phyloP scores from a whole-genome alignment of 2,329 filamentous ascomycete genomes.

The Phialophora macrospora region DNA sequence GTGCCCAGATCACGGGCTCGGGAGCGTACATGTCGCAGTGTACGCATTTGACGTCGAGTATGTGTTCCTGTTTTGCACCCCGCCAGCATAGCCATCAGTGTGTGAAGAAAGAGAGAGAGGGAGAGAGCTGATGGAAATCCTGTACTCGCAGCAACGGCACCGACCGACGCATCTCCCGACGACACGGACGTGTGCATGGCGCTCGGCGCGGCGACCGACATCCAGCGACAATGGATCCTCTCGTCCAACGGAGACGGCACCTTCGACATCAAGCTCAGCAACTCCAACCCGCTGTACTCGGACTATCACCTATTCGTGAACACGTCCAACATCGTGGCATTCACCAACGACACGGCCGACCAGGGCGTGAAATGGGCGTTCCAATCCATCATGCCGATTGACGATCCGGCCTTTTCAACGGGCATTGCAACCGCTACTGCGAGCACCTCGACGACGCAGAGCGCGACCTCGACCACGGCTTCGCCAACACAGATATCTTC shows the following conservation, averaged over 20 bases:
- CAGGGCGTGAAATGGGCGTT: neutral
- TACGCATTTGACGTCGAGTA: neutral
- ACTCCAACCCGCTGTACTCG: conserved; percentile 5
- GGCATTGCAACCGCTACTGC: neutral
- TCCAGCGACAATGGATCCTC: conserved; percentile 6
- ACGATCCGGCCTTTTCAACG: conserved; percentile 9
- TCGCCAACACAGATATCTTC: neutral
- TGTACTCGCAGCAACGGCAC: neutral
- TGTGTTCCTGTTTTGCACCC: neutral
- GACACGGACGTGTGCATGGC: conserved; percentile 11
- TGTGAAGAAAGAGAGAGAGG: neutral
- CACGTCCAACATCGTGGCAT: neutral
- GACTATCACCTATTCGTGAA: conserved; percentile 6
- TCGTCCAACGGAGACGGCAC: conserved; percentile 4
- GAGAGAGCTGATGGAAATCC: neutral
- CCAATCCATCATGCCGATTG: conserved; percentile 6
- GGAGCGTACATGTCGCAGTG: conserved; percentile 9
- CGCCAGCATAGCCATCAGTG: neutral
- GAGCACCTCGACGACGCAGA: neutral
- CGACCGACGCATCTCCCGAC: neutral
- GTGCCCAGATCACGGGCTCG: conserved; percentile 10
- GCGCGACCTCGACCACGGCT: neutral
- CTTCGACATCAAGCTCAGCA: conserved; percentile 9
- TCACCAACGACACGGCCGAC: conserved; percentile 4
- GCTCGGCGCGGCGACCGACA: conserved; percentile 2